Evolutionary conservation across 2,329 filamentous ascomycete genomes (phyloP), one percentile per base, ranked within the genome.

Genomic region (Tolypocladium amazonense): DNA sequence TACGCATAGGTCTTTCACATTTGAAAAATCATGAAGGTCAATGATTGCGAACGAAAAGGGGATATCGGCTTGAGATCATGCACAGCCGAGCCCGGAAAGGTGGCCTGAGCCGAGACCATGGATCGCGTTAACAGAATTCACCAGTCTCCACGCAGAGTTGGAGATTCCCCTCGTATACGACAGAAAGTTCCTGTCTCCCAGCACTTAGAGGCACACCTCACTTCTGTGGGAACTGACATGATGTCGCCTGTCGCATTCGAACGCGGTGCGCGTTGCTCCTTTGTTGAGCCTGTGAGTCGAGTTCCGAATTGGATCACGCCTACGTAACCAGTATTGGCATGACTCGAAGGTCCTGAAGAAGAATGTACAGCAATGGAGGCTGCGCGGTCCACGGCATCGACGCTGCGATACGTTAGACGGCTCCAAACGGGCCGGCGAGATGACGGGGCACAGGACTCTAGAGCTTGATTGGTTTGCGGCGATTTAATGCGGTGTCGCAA

Each of bases 401-500:
- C 61, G 66, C 47, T 63, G 67, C 56, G 63, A 50, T 60, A 70
- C 64, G 68, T 68, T 61, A 43, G 65, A 68, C 63, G 57, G 52
- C 58, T 58, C 58, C 61, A 65, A 66, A 68, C 64, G 60, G 60
- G 63, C 35, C 60, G 60, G 58, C 39, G 58, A 59, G 30, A 23
- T 37, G 58, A 55, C 14, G 53, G 27, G 27, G 35, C 25, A 47
- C 41, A 38, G 43, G 25, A 23, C 54, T 61, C 53, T 35, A 20
- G 56, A 41, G 43, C 35, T 20, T 56, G 54, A 53, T 52, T 41
- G 35, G 43, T 11, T 18, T 41, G 30, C 15, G 39, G 33, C 37
- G 11, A 37, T 18, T 23, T 55, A n/a, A n/a, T 53, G 30, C 27
- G 37, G 41, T 61, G 52, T 30, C 43, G 59, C 57, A 56, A 57